These are phyloP conservation scores for Phytophthora pini DNA, from an alignment of 352 stramenopile genomes.

Conservation along the genomic window DNA sequence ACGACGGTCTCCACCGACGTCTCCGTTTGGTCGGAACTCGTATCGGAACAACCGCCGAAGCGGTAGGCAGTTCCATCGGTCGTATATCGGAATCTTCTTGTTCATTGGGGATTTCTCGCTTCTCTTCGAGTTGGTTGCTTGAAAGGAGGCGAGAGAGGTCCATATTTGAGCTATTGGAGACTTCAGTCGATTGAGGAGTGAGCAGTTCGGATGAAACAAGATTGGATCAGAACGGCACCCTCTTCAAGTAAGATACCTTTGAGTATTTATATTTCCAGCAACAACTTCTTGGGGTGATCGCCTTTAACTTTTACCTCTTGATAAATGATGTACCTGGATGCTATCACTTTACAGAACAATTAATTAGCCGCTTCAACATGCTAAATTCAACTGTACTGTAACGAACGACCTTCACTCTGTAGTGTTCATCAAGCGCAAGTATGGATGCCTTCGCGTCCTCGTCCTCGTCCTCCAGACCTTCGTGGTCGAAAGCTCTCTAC, in stretches of 20 bases:
- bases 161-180: background rate
- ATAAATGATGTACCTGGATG: too few relatives aligned
- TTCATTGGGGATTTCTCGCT: background rate
- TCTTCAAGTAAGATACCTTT: background rate
- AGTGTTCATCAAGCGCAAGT: too few relatives aligned
- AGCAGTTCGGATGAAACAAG: background rate
- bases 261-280: too few relatives aligned
- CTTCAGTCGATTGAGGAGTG: conserved; percentile 7
- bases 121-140: conserved; percentile 12
- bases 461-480: conserved; percentile 3
- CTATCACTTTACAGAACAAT: too few relatives aligned
- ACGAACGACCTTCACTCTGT: background rate
- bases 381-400: too few relatives aligned
- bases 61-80: too few relatives aligned
- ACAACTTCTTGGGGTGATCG: too few relatives aligned
- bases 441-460: conserved; percentile 25
- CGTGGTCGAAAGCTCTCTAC: conserved; percentile 21
- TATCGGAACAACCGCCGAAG: too few relatives aligned
- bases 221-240: conserved; percentile 1
- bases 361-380: too few relatives aligned
- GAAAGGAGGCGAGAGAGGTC: conserved; percentile 1
- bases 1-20: conserved; percentile 10
- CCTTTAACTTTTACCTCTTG: too few relatives aligned
- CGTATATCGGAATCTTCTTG: background rate
- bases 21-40: background rate